Base-by-base conservation (phyloP, 441 rosid genomes). In the California macrophylla region DNA sequence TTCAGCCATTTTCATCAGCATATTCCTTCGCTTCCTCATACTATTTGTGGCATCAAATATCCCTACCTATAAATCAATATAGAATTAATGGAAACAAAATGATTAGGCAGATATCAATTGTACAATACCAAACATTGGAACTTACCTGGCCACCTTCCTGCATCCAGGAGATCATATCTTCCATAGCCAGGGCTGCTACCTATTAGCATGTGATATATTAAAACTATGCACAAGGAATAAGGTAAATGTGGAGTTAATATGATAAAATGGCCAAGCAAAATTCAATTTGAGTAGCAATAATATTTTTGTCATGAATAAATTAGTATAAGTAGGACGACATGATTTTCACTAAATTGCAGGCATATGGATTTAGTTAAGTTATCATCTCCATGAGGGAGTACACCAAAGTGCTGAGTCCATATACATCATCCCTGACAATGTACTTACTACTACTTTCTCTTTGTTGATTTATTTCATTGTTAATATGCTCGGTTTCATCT, bases 121-220 rank as follows among this genome's bases (percentile, higher is more conserved):
- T 47, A 47, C 38, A 69, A 36, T 20, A 20, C 69, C 68, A 66
- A 72, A 64, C 25, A 72, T 38, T 42, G 66, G 50, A 80, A 82
- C 89, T 75, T 79, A 90, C 99, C 88, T 95, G 99, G 75, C 99
- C 99, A 72, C 98, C 99, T 80, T 92, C 99, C 78, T 88, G 96
- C 99, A 95, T 95, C 99, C 98, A 95, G 66, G 96, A 84, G 82
- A 81, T 92, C 99, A 95, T 90, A 83, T 95, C 99, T 76, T 95
- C 98, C 99, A 95, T 92, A 70, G 99, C 98, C 83, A 95, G 78
- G 75, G 99, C 97, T 71, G 99, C 98, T 84, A 95, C 98, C 99
- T 95, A 89, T 88, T 82, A 79, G 96, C 91, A 92, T 74, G 83
- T 76, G 83, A 93, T 83, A 84, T 65, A 87, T 90, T 87, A 85